phyloP scores from a whole-genome alignment of 225 moss, liverwort and hornwort species.

The Takakia lepidozioides region DNA sequence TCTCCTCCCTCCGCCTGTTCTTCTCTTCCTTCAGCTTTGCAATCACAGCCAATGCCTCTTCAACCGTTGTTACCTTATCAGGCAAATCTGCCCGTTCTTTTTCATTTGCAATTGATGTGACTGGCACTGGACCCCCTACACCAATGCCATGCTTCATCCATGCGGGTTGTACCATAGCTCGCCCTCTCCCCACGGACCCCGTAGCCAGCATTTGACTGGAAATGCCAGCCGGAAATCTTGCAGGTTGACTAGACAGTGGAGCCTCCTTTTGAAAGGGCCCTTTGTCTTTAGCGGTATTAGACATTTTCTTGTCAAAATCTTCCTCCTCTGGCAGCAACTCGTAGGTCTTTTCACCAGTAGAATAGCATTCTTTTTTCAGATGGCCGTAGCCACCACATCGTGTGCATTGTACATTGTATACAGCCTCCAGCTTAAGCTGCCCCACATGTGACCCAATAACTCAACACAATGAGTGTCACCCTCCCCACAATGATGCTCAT shows the following conservation, averaged over 20 bases:
- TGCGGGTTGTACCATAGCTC: conserved; percentile 78
- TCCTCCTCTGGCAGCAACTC: conserved; percentile 64
- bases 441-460: not conserved
- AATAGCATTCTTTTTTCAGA: conserved; percentile 78
- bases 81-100: conserved; percentile 31
- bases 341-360: conserved; percentile 63
- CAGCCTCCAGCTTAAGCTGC: conserved; percentile 73
- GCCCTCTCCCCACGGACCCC: conserved; percentile 63
- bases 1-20: conserved; percentile 43
- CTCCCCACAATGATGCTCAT: too few relatives aligned
- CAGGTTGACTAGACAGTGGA: conserved; percentile 12
- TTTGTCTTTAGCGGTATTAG: conserved; percentile 14
- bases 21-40: conserved; percentile 68
- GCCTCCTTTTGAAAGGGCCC: conserved; percentile 17
- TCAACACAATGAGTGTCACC: conserved; percentile 2
- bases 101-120: conserved; percentile 12
- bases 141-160: conserved; percentile 95
- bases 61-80: conserved; percentile 45
- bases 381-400: conserved; percentile 91
- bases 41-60: conserved; percentile 60
- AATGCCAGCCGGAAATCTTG: conserved; percentile 16
- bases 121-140: conserved; percentile 29
- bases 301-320: conserved; percentile 12
- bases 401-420: conserved; percentile 69
- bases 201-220: conserved; percentile 37